These are phyloP conservation scores for Monilinia fructicola DNA, from an alignment of 2,329 filamentous ascomycete genomes.

Conservation along the genomic window DNA sequence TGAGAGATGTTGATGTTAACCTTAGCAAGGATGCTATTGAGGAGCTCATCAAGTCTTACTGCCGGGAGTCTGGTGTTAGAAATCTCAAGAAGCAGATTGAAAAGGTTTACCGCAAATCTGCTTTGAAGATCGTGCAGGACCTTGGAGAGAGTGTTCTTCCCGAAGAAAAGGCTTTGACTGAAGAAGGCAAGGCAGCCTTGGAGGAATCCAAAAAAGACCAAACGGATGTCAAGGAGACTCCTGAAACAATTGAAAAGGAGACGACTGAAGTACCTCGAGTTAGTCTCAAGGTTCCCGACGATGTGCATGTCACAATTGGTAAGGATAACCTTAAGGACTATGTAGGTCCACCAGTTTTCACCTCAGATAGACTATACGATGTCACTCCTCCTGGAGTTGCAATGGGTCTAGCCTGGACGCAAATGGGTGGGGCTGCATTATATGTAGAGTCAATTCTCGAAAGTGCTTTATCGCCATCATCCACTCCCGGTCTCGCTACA, in stretches of 20 bases:
- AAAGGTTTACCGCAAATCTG: slow-evolving; percentile 97
- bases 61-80: slow-evolving; percentile 91
- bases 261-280: slow-evolving; percentile 68
- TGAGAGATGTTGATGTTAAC: slow-evolving; percentile 88
- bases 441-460: slow-evolving; percentile 98
- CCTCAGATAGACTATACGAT: slow-evolving; percentile 92
- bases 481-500: slow-evolving; percentile 78
- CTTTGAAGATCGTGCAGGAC: slow-evolving; percentile 94
- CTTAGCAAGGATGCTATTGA: slow-evolving; percentile 85
- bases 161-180: slow-evolving; percentile 79
- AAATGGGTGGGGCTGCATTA: slow-evolving; percentile 91
- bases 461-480: slow-evolving; percentile 70
- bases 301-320: slow-evolving; percentile 79
- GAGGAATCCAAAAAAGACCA: slow-evolving; percentile 68
- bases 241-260: slow-evolving; percentile 53
- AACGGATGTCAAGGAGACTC: slow-evolving; percentile 61
- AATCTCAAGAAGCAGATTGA: slow-evolving; percentile 99
- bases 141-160: slow-evolving; percentile 80
- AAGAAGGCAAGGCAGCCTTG: slow-evolving; percentile 77
- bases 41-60: slow-evolving; percentile 98
- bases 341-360: slow-evolving; percentile 93
- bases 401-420: slow-evolving; percentile 98
- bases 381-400: slow-evolving; percentile 89
- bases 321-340: slow-evolving; percentile 95
- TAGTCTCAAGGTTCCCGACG: slow-evolving; percentile 79